Base-by-base conservation (phyloP, 1,284 basidiomycete species). In the Irpex lacteus region DNA sequence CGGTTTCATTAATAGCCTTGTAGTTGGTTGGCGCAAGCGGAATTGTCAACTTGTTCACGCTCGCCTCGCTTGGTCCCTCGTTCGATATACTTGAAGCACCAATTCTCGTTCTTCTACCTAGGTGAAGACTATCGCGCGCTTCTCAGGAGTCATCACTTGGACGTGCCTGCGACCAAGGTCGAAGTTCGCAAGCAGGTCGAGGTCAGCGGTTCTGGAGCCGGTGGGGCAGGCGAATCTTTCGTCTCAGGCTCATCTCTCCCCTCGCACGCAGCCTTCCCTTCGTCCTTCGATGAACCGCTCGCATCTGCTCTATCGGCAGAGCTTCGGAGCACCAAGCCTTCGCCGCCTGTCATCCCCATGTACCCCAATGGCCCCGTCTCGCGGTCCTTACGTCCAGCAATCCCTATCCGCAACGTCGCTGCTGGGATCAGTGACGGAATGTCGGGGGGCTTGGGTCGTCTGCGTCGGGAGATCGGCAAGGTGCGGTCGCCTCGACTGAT, bases 111-210 rank as follows among this genome's bases (percentile, higher is more conserved):
- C 79, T 84, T 86, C 69, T 82, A 85, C 1, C 81, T 94, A 0
- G 84, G 86, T 1, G 89, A 90, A 66, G 92, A 95, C 72, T 93
- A 93, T 67, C 91, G 91, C 68, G 87, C 90, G 0, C 85, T 92
- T 8, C 81, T 94, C 38, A 86, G 91, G 0, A 82, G 85, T 1
- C 82, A 87, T 60, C 85, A 87, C 60, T 78, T 92, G 60, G 87
- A 88, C 64, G 80, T 92, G 8, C 77, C 82, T 0, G 84, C 85
- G 0, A 65, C 73, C 34, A 87, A 85, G 77, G 83, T 95, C 59
- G 85, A 89, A 9, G 90, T 93, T 15, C 84, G 91, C 8, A 83
- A 81, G 59, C 85, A 90, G 64, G 89, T 95, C 6, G 85, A 90
- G 70, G 83, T 89, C 15, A 88, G 81, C 65, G 82, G 84, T 0